phyloP scores from a whole-genome alignment of 164 flowering plant genomes.

The Berberis vulgaris region DNA sequence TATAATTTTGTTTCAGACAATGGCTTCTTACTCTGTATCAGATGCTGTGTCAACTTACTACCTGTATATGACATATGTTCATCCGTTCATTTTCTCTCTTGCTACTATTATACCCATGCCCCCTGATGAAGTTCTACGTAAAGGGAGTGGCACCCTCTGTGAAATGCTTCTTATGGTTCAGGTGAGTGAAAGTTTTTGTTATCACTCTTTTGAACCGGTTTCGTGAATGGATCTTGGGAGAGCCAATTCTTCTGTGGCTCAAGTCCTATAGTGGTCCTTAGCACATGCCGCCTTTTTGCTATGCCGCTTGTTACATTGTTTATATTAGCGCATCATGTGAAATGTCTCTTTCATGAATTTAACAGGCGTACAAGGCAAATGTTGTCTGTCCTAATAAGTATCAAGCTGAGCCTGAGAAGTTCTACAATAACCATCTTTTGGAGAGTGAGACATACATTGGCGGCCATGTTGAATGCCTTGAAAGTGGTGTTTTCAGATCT shows the following conservation, averaged over 20 bases:
- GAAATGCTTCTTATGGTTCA: conserved; percentile 99
- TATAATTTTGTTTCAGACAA: conserved; percentile 50
- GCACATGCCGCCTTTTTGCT: background rate
- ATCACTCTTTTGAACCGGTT: too few species aligned
- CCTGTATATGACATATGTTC: conserved; percentile 97
- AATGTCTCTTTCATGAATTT: conserved; percentile 5
- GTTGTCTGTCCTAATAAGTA: conserved; percentile 98
- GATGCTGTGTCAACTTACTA: conserved; percentile 99
- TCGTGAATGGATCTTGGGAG: too few species aligned
- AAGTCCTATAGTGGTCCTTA: background rate
- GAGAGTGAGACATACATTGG: conserved; percentile 99
- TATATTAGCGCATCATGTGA: background rate
- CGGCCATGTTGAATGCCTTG: conserved; percentile 99
- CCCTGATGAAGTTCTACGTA: conserved; percentile 98
- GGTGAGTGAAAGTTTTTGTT: conserved; percentile 26
- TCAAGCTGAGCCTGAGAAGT: conserved; percentile 89
- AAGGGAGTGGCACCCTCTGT: conserved; percentile 99
- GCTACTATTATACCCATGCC: conserved; percentile 99
- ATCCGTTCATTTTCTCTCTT: conserved; percentile 97
- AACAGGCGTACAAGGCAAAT: conserved; percentile 90
- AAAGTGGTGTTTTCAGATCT: conserved; percentile 99
- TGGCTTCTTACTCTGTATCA: conserved; percentile 99
- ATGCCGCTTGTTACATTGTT: background rate
- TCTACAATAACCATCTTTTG: conserved; percentile 65
- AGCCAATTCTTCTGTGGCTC: background rate